These are phyloP conservation scores for Tympanopsis confertula DNA, from an alignment of 2,329 filamentous ascomycete species.

Conservation along the genomic window DNA sequence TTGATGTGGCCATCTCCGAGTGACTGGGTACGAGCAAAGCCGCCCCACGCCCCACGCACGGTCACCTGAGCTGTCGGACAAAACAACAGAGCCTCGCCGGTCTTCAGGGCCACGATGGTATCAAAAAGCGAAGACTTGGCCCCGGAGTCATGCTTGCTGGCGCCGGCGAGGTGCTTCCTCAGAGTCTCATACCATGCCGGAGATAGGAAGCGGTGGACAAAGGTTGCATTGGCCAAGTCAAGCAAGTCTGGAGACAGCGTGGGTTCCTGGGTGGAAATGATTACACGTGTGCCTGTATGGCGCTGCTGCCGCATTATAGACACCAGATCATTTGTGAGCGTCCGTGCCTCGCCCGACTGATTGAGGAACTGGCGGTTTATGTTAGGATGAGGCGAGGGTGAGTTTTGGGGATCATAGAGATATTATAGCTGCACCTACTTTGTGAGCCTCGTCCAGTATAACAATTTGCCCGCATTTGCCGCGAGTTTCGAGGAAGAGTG, in stretches of 20 bases:
- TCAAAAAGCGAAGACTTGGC: conserved; percentile 6
- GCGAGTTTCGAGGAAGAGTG: conserved; percentile 31
- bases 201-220: conserved; percentile 12
- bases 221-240: conserved; percentile 9
- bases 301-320: conserved; percentile 10
- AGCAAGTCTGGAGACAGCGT: conserved; percentile 10
- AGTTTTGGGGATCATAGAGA: too few relatives aligned
- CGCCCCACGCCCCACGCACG: background rate
- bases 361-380: conserved; percentile 7
- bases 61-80: conserved; percentile 9
- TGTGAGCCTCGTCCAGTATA: conserved; percentile 47
- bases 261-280: conserved; percentile 12
- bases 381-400: too few relatives aligned
- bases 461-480: conserved; percentile 30
- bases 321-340: conserved; percentile 7
- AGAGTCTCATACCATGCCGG: conserved; percentile 9
- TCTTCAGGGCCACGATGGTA: conserved; percentile 8
- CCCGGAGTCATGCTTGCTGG: conserved; percentile 2
- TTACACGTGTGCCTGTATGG: conserved; percentile 8
- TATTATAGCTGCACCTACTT: too few relatives aligned
- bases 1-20: conserved; percentile 7
- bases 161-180: conserved; percentile 8
- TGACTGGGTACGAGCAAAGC: background rate
- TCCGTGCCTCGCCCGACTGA: conserved; percentile 5
- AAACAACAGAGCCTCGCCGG: conserved; percentile 11